Percentiles rank a stretch among this genome's conserved stretches.
phyloP scores from a whole-genome alignment of 768 basidiomycete genomes.

The Termitomyces eurrhizus region DNA sequence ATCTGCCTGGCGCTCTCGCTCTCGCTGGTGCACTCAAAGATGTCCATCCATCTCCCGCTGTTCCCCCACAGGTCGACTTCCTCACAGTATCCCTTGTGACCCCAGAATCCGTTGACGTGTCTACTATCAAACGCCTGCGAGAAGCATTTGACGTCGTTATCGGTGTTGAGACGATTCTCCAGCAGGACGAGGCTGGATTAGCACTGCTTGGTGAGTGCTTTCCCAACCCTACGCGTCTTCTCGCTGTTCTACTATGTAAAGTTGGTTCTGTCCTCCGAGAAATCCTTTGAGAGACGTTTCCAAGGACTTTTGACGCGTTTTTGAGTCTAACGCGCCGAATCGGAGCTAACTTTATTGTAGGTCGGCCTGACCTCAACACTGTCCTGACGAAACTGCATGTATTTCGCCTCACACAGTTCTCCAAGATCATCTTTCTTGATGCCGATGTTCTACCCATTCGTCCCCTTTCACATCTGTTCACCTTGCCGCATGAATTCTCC shows the following conservation, averaged over 20 bases:
- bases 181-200: slow-evolving; percentile 62
- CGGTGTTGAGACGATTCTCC: slow-evolving; percentile 86
- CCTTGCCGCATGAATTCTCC: slow-evolving; percentile 76
- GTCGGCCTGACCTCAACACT: slow-evolving; percentile 88
- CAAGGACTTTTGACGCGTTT: slow-evolving; percentile 6
- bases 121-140: slow-evolving; percentile 73
- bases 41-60: slow-evolving; percentile 59
- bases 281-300: neutral
- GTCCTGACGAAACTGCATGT: slow-evolving; percentile 96
- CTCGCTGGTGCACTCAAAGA: slow-evolving; percentile 83
- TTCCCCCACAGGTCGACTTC: slow-evolving; percentile 62
- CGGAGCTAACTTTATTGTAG: slow-evolving; percentile 38
- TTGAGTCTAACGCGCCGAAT: neutral
- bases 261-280: neutral
- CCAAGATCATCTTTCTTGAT: slow-evolving; percentile 87
- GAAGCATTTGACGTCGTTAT: slow-evolving; percentile 81
- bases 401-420: slow-evolving; percentile 86
- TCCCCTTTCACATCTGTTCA: slow-evolving; percentile 91
- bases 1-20: slow-evolving; percentile 90
- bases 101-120: slow-evolving; percentile 87
- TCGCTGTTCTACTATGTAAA: neutral
- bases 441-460: slow-evolving; percentile 87
- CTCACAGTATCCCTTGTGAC: slow-evolving; percentile 89
- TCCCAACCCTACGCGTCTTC: slow-evolving; percentile 6
- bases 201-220: slow-evolving; percentile 73